These are phyloP conservation scores for Penicillium carneum DNA, from an alignment of 2,329 filamentous ascomycete genomes.

Conservation along the genomic window DNA sequence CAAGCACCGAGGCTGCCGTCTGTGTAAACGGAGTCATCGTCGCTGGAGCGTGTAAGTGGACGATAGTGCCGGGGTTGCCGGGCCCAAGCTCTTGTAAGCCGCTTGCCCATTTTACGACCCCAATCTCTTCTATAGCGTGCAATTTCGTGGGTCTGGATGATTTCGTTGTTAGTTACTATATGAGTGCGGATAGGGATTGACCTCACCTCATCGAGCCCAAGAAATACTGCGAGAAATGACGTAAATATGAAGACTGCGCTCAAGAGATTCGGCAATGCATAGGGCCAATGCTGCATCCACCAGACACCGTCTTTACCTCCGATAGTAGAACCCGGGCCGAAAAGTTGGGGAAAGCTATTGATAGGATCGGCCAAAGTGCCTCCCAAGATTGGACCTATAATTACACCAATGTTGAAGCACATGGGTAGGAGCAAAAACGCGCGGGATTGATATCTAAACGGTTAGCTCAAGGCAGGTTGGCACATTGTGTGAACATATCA, in stretches of 20 bases:
- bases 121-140: conserved; percentile 51
- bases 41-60: conserved; percentile 40
- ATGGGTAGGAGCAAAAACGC: conserved; percentile 69
- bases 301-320: conserved; percentile 65
- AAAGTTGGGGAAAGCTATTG: conserved; percentile 66
- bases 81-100: conserved; percentile 41
- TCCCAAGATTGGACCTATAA: conserved; percentile 67
- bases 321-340: conserved; percentile 66
- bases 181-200: neutral
- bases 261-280: conserved; percentile 72
- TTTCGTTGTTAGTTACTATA: neutral
- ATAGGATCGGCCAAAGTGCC: conserved; percentile 73
- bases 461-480: conserved; percentile 6
- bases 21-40: conserved; percentile 45
- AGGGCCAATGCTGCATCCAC: conserved; percentile 72
- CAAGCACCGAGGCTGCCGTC: conserved; percentile 38
- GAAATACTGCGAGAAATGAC: conserved; percentile 63
- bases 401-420: conserved; percentile 72
- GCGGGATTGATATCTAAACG: conserved; percentile 54
- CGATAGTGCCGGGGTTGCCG: conserved; percentile 45
- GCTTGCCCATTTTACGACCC: conserved; percentile 50
- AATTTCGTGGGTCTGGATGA: conserved; percentile 46
- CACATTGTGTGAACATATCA: neutral
- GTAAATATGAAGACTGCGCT: conserved; percentile 67
- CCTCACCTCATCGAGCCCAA: conserved; percentile 71